Conservation (phyloP, 192 early-diverging fungal genomes). For the Gigaspora rosea region DNA sequence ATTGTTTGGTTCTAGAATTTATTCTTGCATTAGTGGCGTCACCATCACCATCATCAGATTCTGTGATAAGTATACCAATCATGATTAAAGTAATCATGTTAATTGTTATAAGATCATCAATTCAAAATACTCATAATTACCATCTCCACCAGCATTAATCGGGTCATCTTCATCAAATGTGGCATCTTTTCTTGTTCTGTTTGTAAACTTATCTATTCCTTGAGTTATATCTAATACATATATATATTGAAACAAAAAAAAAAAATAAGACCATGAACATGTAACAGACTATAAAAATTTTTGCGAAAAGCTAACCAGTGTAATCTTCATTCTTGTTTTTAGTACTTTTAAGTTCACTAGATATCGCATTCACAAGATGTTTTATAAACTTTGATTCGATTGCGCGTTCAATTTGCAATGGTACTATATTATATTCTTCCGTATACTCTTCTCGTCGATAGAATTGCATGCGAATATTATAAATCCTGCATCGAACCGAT, state of each 20-base stretch:
- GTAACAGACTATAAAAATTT: neutral
- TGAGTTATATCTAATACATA: neutral
- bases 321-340: neutral
- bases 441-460: conserved; percentile 80
- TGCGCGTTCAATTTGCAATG: conserved; percentile 67
- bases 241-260: neutral
- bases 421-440: conserved; percentile 72
- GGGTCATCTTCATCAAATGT: conserved; percentile 24
- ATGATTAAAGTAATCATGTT: neutral
- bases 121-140: neutral
- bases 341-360: conserved; percentile 53
- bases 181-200: neutral
- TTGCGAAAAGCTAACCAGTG: neutral
- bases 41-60: conserved; percentile 67
- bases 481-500: conserved; percentile 66
- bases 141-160: conserved; percentile 40
- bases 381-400: conserved; percentile 77
- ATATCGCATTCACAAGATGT: conserved; percentile 73
- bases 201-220: neutral
- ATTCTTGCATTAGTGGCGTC: conserved; percentile 76
- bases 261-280: neutral
- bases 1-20: conserved; percentile 59
- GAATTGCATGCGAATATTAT: conserved; percentile 80
- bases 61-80: conserved; percentile 17
- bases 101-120: neutral